These are phyloP conservation scores for slime mould (Dictyostelium discoideum) DNA, from an alignment of 78 protist genomes.

Conservation along the genomic window DNA sequence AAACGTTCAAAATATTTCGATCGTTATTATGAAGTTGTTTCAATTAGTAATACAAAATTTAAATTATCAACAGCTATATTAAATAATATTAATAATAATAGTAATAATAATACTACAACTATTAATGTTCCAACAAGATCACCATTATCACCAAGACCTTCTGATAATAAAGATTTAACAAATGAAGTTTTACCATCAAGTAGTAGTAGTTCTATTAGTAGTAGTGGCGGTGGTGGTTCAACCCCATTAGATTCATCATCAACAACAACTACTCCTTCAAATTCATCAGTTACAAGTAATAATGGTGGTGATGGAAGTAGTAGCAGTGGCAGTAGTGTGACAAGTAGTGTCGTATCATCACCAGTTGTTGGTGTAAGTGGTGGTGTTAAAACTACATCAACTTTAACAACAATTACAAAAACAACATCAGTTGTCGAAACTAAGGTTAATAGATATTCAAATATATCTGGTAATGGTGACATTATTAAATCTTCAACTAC, in stretches of 20 bases:
- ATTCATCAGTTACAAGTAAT: not conserved
- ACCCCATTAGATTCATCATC: not conserved
- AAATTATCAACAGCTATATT: not conserved
- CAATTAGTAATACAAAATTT: not conserved
- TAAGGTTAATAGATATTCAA: not conserved
- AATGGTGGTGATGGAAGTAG: not conserved
- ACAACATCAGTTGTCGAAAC: not conserved
- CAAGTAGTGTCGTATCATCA: not conserved
- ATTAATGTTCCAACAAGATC: not conserved
- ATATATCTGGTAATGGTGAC: not conserved
- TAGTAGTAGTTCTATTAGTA: not conserved
- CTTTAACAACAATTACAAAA: not conserved
- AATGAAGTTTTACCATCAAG: not conserved
- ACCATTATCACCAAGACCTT: slow-evolving; percentile 10
- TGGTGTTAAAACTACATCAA: not conserved
- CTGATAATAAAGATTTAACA: slow-evolving; percentile 10
- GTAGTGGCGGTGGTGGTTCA: not conserved
- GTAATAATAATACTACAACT: not conserved
- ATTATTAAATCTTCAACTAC: not conserved
- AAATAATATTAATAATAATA: not conserved
- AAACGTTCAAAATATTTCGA: slow-evolving; percentile 6
- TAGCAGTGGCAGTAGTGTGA: not conserved
- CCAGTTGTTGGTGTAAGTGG: not conserved
- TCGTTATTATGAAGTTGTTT: not conserved
- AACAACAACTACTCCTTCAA: not conserved